Evolutionary conservation across 1,139 yeast species (phyloP).

Genomic region (Saccharomyces hybrid): DNA sequence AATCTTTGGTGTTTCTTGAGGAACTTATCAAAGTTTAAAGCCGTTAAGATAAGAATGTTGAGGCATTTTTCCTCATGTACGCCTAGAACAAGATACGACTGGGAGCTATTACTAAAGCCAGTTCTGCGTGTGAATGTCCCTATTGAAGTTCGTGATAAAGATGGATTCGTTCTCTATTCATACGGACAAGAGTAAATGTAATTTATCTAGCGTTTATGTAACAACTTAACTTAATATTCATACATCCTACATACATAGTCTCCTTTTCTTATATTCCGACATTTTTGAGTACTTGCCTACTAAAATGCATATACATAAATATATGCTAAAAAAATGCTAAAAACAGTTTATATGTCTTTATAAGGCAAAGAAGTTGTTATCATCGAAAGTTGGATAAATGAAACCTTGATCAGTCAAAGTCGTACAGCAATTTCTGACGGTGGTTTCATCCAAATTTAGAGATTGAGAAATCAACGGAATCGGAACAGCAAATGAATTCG

Average conservation of each 20-base stretch:
- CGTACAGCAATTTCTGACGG: constrained; percentile 43
- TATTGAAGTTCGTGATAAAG: constrained; percentile 33
- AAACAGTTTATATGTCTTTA: constrained; percentile 16
- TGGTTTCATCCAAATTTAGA: constrained; percentile 43
- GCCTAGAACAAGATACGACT: constrained; percentile 32
- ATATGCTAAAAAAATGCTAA: not conserved
- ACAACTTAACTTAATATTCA: not conserved
- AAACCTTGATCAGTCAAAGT: constrained; percentile 57
- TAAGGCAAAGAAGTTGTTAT: constrained; percentile 49
- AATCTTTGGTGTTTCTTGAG: constrained; percentile 32
- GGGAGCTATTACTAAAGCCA: constrained; percentile 32
- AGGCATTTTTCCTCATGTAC: constrained; percentile 34
- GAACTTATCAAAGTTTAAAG: constrained; percentile 25
- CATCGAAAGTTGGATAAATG: constrained; percentile 62
- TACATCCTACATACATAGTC: not conserved
- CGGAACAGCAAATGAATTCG: constrained; percentile 71
- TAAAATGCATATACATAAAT: not conserved
- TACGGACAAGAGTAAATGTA: constrained; percentile 16
- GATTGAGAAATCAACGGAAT: constrained; percentile 51
- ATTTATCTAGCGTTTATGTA: not conserved
- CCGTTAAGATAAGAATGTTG: constrained; percentile 33
- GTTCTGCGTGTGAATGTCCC: constrained; percentile 32
- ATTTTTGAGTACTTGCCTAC: not conserved
- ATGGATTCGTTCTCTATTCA: constrained; percentile 33
- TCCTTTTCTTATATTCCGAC: not conserved